Base-by-base conservation (phyloP, 1,139 yeast genomes). In the Candida sojae region DNA sequence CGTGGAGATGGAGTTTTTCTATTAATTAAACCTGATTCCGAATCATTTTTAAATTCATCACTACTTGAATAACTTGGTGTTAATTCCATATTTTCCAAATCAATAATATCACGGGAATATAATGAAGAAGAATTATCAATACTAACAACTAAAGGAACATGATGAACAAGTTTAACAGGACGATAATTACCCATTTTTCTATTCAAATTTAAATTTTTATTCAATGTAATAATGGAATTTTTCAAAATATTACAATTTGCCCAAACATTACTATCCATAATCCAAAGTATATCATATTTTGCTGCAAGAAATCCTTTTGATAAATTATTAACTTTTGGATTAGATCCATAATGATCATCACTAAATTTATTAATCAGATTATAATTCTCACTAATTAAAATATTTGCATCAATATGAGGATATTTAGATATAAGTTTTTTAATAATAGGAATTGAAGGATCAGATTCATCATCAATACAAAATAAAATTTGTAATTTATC, bases 181-280 rank as follows among this genome's bases (percentile, higher is more conserved):
- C 83, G 62, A 1, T 39, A 47, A 23, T 57, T 55, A 21, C 59
- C 44, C 42, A 64, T 48, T 39, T 54, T 54, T 7, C 68, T 56
- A 0, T 84, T 85, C 57, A 82, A 79, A 51, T 83, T 82, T 26
- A 71, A 75, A 50, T 75, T 67, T 25, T 61, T 57, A 39, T 70
- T 65, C 55, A 88, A 72, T 8, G 86, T 71, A 21, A 64, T 68
- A 5, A 88, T 84, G 0, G 96, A 86, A 51, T 92, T 77, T n/a
- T 71, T 67, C 55, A 90, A 68, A 0, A 90, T 77, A 35, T 85
- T 80, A 0, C 86, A 80, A 38, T 83, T 69, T 1, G 87, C 88
- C 89, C 92, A 88, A 6, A 88, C 95, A 60, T 90, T 90, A 39
- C 93, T 84, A 64, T 90, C 97, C 70, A 88, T 75, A n/a, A 89